Base-by-base conservation (phyloP, 257 asterid species). In the Gentiana straminea region DNA sequence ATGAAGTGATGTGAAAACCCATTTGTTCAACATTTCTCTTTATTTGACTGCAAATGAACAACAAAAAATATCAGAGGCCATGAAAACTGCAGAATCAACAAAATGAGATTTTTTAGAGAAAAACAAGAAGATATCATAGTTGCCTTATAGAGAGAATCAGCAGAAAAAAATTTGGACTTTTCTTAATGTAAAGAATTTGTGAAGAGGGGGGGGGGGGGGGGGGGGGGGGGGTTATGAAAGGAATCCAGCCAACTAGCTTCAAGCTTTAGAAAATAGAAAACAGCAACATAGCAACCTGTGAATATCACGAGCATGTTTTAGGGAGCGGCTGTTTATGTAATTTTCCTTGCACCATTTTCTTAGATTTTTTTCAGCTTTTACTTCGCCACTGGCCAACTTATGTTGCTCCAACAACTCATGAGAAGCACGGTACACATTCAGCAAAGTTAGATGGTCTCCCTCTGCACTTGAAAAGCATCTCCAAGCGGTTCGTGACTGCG, bases 301-400 rank as follows among this genome's bases (percentile, higher is more conserved):
- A 65, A 85, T 74, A 73, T 91, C 93, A 44, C 86, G 94, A 64
- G 97, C 98, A 74, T 87, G 89, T 74, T 77, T 83, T 63, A 91
- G 67, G 58, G 98, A 91, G 73, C 98, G 95, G 63, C 84, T 65
- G 71, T 88, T 91, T 62, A 91, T 81, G 55, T 81, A 91, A 64
- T 87, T 91, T 51, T 87, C 90, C 71, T 84, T 87, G 82, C 98
- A 91, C 98, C 98, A 91, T 67, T 78, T 87, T 57, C 94, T 77
- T 59, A 87, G 86, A 66, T 79, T 81, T 71, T 84, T 91, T 71
- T 83, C 95, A 54, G 95, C 84, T 64, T 82, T 88, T 48, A 74
- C 94, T 51, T 66, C 56, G 49, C 79, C 75, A 72, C 65, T 74
- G 52, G 56, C 73, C 55, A 47, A 66, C 69, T 63, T 75, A 72